Percentiles rank a stretch among this genome's conserved stretches.
Evolutionary conservation across 768 basidiomycete genomes (phyloP).

Genomic region (Sarcomyxa edulis): DNA sequence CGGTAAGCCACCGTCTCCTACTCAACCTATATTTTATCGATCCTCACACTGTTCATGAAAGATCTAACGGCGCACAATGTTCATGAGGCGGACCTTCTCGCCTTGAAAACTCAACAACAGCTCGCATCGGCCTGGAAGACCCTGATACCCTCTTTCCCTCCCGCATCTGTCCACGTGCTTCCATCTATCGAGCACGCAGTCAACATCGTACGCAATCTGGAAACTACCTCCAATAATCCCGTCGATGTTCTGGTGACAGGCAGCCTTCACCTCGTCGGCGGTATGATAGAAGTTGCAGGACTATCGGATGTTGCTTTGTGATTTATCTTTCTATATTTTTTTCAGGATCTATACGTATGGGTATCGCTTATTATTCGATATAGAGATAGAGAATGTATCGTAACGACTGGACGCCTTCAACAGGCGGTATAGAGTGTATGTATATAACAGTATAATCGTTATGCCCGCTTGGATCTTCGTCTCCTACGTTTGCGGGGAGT

Average conservation of each 20-base stretch:
- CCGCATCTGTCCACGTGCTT: constrained; percentile 65
- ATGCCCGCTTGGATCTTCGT: no score
- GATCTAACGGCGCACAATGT: constrained; percentile 76
- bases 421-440: no score
- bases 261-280: constrained; percentile 91
- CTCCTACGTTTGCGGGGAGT: no score
- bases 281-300: constrained; percentile 86
- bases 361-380: no score
- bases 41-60: constrained; percentile 19
- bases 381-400: no score
- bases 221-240: constrained; percentile 16
- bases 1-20: constrained; percentile 39
- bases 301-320: constrained; percentile 67
- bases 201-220: constrained; percentile 47
- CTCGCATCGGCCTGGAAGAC: constrained; percentile 70
- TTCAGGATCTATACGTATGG: no score
- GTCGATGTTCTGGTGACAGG: constrained; percentile 81
- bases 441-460: no score
- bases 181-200: constrained; percentile 90
- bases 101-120: constrained; percentile 71
- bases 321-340: no score
- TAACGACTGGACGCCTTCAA: no score
- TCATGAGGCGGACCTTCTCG: constrained; percentile 52
- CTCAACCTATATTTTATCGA: constrained; percentile 1
- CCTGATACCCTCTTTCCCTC: constrained; percentile 57